Evolutionary conservation across 768 basidiomycete genomes (phyloP), one percentile per base, ranked within the genome.

Genomic region (Hygrophoropsis aurantiaca): DNA sequence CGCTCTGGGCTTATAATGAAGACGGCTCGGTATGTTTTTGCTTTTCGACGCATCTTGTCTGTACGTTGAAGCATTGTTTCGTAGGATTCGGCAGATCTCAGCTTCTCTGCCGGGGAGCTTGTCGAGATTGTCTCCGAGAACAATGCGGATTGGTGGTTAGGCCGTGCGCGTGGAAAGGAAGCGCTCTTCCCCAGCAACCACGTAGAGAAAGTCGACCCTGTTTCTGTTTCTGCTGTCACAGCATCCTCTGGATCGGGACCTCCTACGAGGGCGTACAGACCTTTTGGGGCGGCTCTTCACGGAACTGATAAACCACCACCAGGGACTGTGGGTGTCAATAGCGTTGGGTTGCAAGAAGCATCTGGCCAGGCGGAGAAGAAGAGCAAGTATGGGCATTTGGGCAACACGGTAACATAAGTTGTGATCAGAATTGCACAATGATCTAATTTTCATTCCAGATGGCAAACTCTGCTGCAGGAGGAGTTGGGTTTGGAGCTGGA

Each of bases 61-160:
- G 6, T 30, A 13, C 27, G 7, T 13, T 30, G 27, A 30, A 32
- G 61, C 33, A 43, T 8, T 30, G 23, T 33, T 44, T 44, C 23
- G 3, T 51, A 91, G 86, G 88, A 90, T 60, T 74, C 80, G 5
- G 82, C 84, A 40, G 91, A 94, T 64, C 74, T 95, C 3, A 75
- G 80, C 1, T 91, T 95, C 70, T 65, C 66, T 16, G 67, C 76
- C 0, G 92, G 90, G 4, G 92, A 94, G 47, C 69, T 84, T 30
- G 82, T 95, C 48, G 87, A 90, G 49, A 77, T 95, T 49, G 67
- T 89, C 39, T 78, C 85, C 50, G 90, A 94, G 62, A 87, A 81
- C n/a, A 91, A 93, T 51, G 71, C 75, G 1, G 92, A 94, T 61
- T 94, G 92, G 92, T 95, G 90, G 90, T 85, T 77, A 26, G 91